Base-by-base conservation (phyloP, 306 rosid genomes). In the Hippophae tibetana region DNA sequence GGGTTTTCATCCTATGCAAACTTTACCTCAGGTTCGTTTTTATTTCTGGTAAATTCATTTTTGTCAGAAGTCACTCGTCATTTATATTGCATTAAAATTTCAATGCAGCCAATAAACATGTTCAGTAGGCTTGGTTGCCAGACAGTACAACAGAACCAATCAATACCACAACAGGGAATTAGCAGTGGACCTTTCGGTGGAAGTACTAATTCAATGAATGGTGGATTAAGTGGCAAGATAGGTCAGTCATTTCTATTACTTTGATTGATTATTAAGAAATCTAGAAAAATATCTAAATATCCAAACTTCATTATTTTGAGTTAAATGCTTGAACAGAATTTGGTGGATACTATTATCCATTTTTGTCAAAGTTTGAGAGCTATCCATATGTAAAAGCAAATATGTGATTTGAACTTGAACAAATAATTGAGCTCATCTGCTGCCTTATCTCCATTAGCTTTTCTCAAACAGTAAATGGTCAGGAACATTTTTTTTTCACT, bases 1-100 rank as follows among this genome's bases (percentile, higher is more conserved):
- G 83, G 84, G 83, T n/a, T 79, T 83, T 65, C 94, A 89, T 55
- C 78, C 79, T 5, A 75, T 86, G 85, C 95, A 83, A 70, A 78
- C 69, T 31, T 52, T 81, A 51, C 71, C 90, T 54, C 97, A 85
- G 90, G 96, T 88, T 54, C 10, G 57, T 52, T 2, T 44, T 61
- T 31, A 31, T 31, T 31, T 31, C 4, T 31, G 38, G 38, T 49
- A 2, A 31, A 31, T 31, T 9, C 7, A 31, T 31, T 79, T 59
- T 58, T 57, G 54, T 43, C 1, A 49, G 8, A 49, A 5, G 14
- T 0, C 6, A n/a, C 25, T 12, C 53, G 5, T 12, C 14, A 44
- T 27, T 59, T 18, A 2, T 23, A 54, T 54, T 42, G 23, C 10
- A 50, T 7, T 68, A 56, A 52, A 56, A n/a, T 60, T 43, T 31